phyloP scores from a whole-genome alignment of 2,329 filamentous ascomycete species.

The Tolypocladium pustulatum region DNA sequence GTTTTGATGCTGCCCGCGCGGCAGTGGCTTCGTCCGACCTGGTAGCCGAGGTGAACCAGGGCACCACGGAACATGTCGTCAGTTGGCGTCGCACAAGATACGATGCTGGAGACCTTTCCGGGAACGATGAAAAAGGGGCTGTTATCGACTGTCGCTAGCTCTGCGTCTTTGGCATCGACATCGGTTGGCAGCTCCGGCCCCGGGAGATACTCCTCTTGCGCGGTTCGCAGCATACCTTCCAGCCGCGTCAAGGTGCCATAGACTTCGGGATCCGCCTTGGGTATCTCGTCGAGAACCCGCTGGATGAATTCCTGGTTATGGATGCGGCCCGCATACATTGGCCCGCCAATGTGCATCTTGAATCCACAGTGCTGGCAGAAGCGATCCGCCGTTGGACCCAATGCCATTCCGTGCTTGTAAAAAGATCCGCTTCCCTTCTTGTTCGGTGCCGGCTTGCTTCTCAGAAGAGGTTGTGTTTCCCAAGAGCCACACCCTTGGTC shows the following conservation, averaged over 20 bases:
- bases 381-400: constrained; percentile 56
- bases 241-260: constrained; percentile 77
- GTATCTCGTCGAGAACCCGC: constrained; percentile 63
- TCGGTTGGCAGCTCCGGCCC: constrained; percentile 26
- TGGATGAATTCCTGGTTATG: constrained; percentile 79
- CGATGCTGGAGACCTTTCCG: constrained; percentile 58
- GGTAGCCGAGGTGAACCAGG: constrained; percentile 69
- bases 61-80: constrained; percentile 74
- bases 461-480: constrained; percentile 69
- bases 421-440: constrained; percentile 61
- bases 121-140: constrained; percentile 84
- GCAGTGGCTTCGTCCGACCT: constrained; percentile 76
- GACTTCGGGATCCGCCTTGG: constrained; percentile 51
- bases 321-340: constrained; percentile 88
- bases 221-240: constrained; percentile 84
- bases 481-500: constrained; percentile 87
- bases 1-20: constrained; percentile 88
- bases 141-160: constrained; percentile 56
- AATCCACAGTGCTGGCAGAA: constrained; percentile 75
- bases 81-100: constrained; percentile 74
- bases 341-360: constrained; percentile 80
- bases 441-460: constrained; percentile 53
- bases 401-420: constrained; percentile 68
- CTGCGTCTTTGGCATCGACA: constrained; percentile 29
- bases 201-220: constrained; percentile 60